A percentile compares a stretch with the other conserved stretches of the same genome.
Conservation (phyloP, 1,284 basidiomycete species). For the Phylloboletellus chloephorus region DNA sequence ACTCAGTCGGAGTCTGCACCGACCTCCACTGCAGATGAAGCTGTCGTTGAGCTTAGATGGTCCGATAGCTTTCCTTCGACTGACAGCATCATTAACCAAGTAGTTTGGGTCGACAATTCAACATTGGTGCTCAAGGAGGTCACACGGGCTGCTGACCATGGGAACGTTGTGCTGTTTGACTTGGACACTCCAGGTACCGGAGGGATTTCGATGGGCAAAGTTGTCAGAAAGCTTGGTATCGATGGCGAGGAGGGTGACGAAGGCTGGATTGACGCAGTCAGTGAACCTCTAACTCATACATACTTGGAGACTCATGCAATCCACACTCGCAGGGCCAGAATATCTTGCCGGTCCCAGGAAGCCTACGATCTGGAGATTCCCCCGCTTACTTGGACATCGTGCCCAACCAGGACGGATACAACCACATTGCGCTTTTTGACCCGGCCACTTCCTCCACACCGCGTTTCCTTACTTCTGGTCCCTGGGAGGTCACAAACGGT, state of each 20-base stretch:
- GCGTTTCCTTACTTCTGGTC: constrained; percentile 77
- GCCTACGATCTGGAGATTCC: constrained; percentile 38
- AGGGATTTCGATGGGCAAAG: constrained; percentile 40
- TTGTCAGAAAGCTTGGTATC: constrained; percentile 73
- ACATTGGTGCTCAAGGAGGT: constrained; percentile 85
- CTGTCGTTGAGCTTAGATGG: constrained; percentile 64
- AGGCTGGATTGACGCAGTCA: constrained; percentile 86
- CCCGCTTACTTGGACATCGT: constrained; percentile 85
- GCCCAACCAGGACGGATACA: constrained; percentile 73
- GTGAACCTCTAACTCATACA: constrained; percentile 24
- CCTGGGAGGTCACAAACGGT: constrained; percentile 83
- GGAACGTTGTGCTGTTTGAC: constrained; percentile 75
- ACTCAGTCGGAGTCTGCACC: constrained; percentile 31
- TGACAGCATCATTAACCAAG: constrained; percentile 75
- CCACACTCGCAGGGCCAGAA: constrained; percentile 46
- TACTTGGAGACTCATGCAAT: constrained; percentile 14
- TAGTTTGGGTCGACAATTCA: constrained; percentile 79
- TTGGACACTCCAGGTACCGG: constrained; percentile 33
- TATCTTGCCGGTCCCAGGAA: constrained; percentile 51
- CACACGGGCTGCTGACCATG: constrained; percentile 74
- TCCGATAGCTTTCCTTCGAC: constrained; percentile 49
- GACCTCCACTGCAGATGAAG: constrained; percentile 37
- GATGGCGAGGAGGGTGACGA: constrained; percentile 81
- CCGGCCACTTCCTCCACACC: constrained; percentile 66
- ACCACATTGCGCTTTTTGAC: constrained; percentile 86